Evolutionary conservation across 257 asterid genomes (phyloP), one percentile per base, ranked within the genome.

Genomic region (Cordia subcordata): DNA sequence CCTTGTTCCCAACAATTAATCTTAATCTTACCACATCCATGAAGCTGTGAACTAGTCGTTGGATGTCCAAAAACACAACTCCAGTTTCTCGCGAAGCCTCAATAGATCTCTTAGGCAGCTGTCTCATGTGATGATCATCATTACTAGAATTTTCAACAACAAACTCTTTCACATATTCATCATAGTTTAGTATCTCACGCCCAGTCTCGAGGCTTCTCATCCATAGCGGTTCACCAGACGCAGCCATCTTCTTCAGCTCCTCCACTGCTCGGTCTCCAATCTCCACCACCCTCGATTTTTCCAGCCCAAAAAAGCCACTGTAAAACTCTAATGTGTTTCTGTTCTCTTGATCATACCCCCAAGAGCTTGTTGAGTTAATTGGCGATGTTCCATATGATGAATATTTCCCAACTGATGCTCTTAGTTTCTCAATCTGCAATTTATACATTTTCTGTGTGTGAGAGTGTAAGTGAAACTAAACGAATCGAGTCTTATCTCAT

Each of bases 61-160:
- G 76, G 8, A 79, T 87, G 63, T 86, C 93, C 11, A 69, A 75
- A 53, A 78, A 84, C 45, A 88, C 71, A 44, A 75, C 54, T 38
- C 76, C 88, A 46, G 74, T 63, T 60, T 86, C 96, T 61, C 96
- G 83, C 1, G 98, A 92, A 46, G 85, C 96, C 75, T 92, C 98
- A 38, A 92, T 71, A 20, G 75, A 74, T 61, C 72, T 81, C 60
- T 68, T 81, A 4, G 73, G 70, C 68, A 54, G 80, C n/a, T 57
- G 35, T 49, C 9, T 21, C 52, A n/a, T n/a, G n/a, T n/a, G n/a
- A n/a, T n/a, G n/a, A n/a, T n/a, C n/a, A n/a, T n/a, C n/a, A n/a
- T n/a, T n/a, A 15, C 44, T 40, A 14, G 63, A 19, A 67, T 50
- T 65, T 16, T 70, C 79, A 3, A 15, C 19, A 9, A 71, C 62